phyloP scores from a whole-genome alignment of 306 rosid genomes.

The Begonia fuchsioides region DNA sequence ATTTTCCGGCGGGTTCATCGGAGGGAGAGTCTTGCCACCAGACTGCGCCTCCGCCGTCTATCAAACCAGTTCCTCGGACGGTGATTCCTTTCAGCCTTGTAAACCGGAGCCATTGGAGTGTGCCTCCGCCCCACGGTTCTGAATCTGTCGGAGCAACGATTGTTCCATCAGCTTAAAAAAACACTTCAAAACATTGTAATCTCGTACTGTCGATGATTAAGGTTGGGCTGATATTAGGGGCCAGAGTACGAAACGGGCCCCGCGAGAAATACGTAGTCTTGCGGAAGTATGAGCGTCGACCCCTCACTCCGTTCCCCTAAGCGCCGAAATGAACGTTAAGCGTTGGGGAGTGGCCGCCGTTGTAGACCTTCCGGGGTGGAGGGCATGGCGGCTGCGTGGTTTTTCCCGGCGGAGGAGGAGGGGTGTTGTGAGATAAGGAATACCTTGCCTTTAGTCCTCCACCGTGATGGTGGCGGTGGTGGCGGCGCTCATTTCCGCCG shows the following conservation, averaged over 20 bases:
- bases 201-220: too few species aligned
- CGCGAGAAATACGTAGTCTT: conserved; percentile 34
- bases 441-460: conserved; percentile 53
- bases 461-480: conserved; percentile 19
- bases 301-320: conserved; percentile 71
- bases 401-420: conserved; percentile 28
- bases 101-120: conserved; percentile 75
- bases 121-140: conserved; percentile 61
- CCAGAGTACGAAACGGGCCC: conserved; percentile 89
- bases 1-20: conserved; percentile 58
- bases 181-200: neutral
- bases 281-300: conserved; percentile 56
- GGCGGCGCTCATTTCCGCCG: conserved; percentile 14
- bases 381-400: conserved; percentile 20
- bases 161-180: conserved; percentile 59
- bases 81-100: conserved; percentile 60
- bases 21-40: conserved; percentile 76
- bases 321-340: conserved; percentile 87
- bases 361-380: conserved; percentile 26
- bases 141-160: conserved; percentile 67
- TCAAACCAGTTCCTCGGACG: conserved; percentile 61
- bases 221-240: conserved; percentile 64
- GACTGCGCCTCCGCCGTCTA: conserved; percentile 83
- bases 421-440: conserved; percentile 8
- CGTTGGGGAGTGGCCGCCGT: conserved; percentile 23